Evolutionary conservation across 768 basidiomycete genomes (phyloP), one percentile per base, ranked within the genome.

Genomic region (Leccinum rimulosum): DNA sequence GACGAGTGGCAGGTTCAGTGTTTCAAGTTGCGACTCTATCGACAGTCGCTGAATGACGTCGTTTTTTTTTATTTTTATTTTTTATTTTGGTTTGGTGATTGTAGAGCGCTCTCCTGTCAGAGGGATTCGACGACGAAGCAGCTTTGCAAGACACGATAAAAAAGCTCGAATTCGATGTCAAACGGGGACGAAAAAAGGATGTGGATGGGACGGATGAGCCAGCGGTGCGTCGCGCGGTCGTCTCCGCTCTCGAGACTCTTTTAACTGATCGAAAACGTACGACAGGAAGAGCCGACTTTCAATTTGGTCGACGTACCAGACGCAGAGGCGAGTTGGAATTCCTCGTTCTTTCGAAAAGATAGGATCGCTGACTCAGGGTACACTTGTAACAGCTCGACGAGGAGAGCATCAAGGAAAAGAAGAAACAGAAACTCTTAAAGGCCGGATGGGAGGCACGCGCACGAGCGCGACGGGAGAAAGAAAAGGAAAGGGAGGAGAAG

Each of bases 301-400:
- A 95, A 93, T 19, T 80, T 99, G 2, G 78, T 96, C n/a, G 93
- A 97, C 66, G 80, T 89, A 2, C 94, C 95, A 0, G 97, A 99
- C 73, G 87, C 84, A 6, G 90, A 96, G 59, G 88, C 95, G 62
- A 61, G 79, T 52, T 6, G 11, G 0, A 8, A 27, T 22, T n/a
- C 28, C n/a, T 43, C 36, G 28, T 17, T 49, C 6, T 15, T 27
- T 25, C 14, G 48, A 14, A 12, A 12, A 6, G 22, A 7, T 47
- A 8, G 40, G 40, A 43, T 40, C 11, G 8, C 17, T 27, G 25
- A n/a, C n/a, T n/a, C n/a, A 30, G 25, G 17, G 9, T 30, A 33
- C 33, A 17, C 38, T 3, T n/a, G 12, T 25, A 25, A 17, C 59
- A 93, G 89, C 80, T 94, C 8, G 91, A 93, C 65, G 95, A 98